Conservation (phyloP, 2,329 filamentous ascomycete species). For the Dissoconium aciculare region DNA sequence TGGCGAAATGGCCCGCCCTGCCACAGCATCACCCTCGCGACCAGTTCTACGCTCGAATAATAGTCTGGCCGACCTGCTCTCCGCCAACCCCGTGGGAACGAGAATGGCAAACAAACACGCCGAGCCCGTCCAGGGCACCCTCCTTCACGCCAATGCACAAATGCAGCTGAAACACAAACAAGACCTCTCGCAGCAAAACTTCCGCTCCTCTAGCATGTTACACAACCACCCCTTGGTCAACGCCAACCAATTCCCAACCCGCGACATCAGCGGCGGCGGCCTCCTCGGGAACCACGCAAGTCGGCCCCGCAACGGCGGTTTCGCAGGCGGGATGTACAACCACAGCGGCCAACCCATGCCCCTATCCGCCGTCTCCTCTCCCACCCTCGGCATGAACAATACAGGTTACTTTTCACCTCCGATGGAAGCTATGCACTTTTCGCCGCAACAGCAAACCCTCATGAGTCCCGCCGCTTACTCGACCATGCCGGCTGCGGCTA, state of each 20-base stretch:
- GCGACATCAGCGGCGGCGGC: constrained; percentile 13
- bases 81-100: constrained; percentile 25
- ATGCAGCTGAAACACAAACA: constrained; percentile 24
- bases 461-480: constrained; percentile 2
- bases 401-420: constrained; percentile 17
- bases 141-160: constrained; percentile 24
- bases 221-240: constrained; percentile 13
- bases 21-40: constrained; percentile 31
- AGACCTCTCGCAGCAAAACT: constrained; percentile 22
- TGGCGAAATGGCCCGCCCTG: constrained; percentile 17
- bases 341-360: constrained; percentile 8
- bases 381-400: constrained; percentile 11
- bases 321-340: constrained; percentile 16
- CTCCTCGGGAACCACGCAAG: constrained; percentile 10
- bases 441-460: constrained; percentile 1
- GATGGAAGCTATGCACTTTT: constrained; percentile 13
- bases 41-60: constrained; percentile 29
- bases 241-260: constrained; percentile 17
- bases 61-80: constrained; percentile 48
- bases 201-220: constrained; percentile 18
- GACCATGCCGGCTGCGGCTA: constrained; percentile 9
- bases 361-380: constrained; percentile 6
- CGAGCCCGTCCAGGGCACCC: constrained; percentile 21
- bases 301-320: constrained; percentile 21
- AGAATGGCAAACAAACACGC: constrained; percentile 8